phyloP scores from a whole-genome alignment of 129 eudicot species.

The Helichrysum umbraculigerum region DNA sequence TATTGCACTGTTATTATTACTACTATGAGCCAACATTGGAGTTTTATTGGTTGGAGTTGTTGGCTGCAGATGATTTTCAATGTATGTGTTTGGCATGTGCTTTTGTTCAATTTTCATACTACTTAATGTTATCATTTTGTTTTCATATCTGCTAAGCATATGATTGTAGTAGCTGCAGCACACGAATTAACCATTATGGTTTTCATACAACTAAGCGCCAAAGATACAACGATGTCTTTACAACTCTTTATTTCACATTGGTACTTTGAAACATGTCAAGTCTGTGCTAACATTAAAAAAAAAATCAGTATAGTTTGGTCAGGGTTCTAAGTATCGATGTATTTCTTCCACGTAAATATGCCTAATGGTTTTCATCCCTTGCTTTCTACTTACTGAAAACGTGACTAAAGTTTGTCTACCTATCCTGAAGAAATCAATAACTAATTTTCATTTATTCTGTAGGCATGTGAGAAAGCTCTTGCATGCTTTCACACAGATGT shows the following conservation, averaged over 20 bases:
- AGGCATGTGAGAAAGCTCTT: slow-evolving; percentile 85
- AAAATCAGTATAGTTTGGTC: slow-evolving; percentile 2
- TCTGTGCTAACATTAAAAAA: slow-evolving; percentile 4
- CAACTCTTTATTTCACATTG: slow-evolving; percentile 3
- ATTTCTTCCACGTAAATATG: neutral
- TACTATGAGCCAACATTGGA: neutral
- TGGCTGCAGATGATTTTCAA: slow-evolving; percentile 13
- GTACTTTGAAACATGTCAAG: slow-evolving; percentile 5
- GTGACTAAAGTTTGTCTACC: slow-evolving; percentile 7
- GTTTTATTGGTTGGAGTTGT: slow-evolving; percentile 10
- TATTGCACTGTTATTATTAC: neutral
- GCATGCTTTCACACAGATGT: slow-evolving; percentile 33
- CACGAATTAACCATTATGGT: slow-evolving; percentile 9
- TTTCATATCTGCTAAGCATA: slow-evolving; percentile 3
- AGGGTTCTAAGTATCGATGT: neutral
- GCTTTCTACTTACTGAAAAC: slow-evolving; percentile 8
- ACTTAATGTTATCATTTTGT: neutral
- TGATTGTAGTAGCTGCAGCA: slow-evolving; percentile 15
- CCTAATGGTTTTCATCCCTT: neutral
- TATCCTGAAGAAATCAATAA: neutral
- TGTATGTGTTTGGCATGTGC: slow-evolving; percentile 12
- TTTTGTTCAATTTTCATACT: neutral
- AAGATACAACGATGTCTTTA: slow-evolving; percentile 12
- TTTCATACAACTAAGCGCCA: slow-evolving; percentile 1
- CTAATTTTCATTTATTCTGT: neutral